Base-by-base conservation (phyloP, 2,329 filamentous ascomycete species). In the Aplosporella prunicola region DNA sequence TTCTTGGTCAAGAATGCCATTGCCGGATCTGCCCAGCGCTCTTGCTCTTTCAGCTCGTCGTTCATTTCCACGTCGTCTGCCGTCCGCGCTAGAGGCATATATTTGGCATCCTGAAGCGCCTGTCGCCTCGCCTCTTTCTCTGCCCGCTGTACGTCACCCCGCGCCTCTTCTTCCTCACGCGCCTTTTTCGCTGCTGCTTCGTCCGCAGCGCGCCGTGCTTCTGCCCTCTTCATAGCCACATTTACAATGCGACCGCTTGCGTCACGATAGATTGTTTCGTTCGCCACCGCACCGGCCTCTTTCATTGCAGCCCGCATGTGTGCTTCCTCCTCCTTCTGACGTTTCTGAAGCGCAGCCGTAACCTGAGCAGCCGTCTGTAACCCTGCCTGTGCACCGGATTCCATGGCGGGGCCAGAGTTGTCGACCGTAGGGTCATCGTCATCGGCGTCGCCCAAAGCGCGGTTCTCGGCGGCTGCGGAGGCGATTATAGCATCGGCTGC, bases 171-270 rank as follows among this genome's bases (percentile, higher is more conserved):
- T 42, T 75, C 69, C 44, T 79, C 80, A 37, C 75, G 74, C 18
- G 67, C 64, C 55, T 82, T 80, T 49, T 80, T 76, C 33, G 62
- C 59, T 34, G 69, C 78, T 34, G 78, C 76, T 47, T 85, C 80
- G 51, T 87, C 80, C 1, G 80, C 81, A 47, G 82, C 85, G 33
- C 76, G 74, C n/a, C 85, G 74, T 34, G 84, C 81, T 58, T 95
- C 87, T 14, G 86, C 88, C 16, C 88, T 75, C 60, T 85, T 86
- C 82, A 94, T 85, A 13, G 80, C 79, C 16, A 96, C 76, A 53
- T 98, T 93, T 45, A 98, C 88, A 39, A 93, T 80, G n/a, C 88
- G 75, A 9, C 91, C 91, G 3, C 83, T 91, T 9, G 93, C 91
- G 61, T 98, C 91, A 50, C 91, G 82, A 58, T 96, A 95, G 16